Percentiles rank a stretch among this genome's conserved stretches.
Evolutionary conservation across 805 yeast genomes (phyloP).

Genomic region (Wickerhamomyces queroliae): DNA sequence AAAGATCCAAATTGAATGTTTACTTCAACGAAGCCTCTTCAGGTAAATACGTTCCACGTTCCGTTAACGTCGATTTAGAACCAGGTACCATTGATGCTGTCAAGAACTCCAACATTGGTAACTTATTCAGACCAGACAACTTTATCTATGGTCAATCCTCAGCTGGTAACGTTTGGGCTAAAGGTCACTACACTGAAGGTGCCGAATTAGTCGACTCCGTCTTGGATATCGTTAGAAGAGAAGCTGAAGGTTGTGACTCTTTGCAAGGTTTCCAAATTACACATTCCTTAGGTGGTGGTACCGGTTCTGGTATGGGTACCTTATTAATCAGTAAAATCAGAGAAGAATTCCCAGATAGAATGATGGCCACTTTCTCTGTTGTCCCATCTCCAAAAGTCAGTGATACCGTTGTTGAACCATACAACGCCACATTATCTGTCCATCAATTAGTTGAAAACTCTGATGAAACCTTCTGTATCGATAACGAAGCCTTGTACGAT

Average conservation of each 20-base stretch:
- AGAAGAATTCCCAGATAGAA: slow-evolving; percentile 91
- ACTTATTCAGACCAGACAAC: slow-evolving; percentile 96
- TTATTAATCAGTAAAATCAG: slow-evolving; percentile 87
- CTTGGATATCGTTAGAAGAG: slow-evolving; percentile 91
- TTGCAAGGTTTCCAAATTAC: slow-evolving; percentile 96
- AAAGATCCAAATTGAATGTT: slow-evolving; percentile 89
- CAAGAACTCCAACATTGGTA: slow-evolving; percentile 85
- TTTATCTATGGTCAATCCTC: slow-evolving; percentile 96
- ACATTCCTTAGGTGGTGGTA: slow-evolving; percentile 98
- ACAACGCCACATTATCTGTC: slow-evolving; percentile 93
- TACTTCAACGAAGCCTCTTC: slow-evolving; percentile 93
- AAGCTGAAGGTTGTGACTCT: slow-evolving; percentile 95
- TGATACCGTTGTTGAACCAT: slow-evolving; percentile 97
- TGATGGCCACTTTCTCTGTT: slow-evolving; percentile 96
- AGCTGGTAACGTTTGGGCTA: slow-evolving; percentile 97
- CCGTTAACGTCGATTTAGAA: slow-evolving; percentile 94
- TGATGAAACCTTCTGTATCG: slow-evolving; percentile 98
- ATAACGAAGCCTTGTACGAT: slow-evolving; percentile 97
- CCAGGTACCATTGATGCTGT: slow-evolving; percentile 98
- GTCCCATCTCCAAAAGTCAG: slow-evolving; percentile 98
- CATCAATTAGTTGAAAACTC: slow-evolving; percentile 98
- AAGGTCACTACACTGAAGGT: slow-evolving; percentile 98
- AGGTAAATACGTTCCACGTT: slow-evolving; percentile 97
- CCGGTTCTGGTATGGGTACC: slow-evolving; percentile 98
- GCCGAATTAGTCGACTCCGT: slow-evolving; percentile 92